Evolutionary conservation across 306 rosid genomes (phyloP).

Genomic region (Quercus variabilis): DNA sequence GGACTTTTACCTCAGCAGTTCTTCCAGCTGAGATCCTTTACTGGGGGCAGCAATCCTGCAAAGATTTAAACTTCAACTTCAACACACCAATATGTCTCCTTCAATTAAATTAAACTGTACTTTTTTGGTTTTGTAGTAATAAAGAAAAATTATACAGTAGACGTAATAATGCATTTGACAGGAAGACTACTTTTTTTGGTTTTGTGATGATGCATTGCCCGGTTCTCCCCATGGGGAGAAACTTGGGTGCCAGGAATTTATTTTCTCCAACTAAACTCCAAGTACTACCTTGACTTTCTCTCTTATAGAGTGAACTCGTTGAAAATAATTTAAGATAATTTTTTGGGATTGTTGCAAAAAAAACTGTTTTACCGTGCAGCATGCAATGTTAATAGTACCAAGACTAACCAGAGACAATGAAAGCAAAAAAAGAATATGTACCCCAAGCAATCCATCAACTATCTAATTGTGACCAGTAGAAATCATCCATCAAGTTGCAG

Average conservation of each 20-base stretch:
- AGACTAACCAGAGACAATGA: background rate
- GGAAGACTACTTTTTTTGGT: background rate
- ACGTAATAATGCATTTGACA: constrained; percentile 1
- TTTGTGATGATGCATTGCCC: background rate
- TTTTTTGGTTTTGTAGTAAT: background rate
- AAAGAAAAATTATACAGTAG: background rate
- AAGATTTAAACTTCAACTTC: constrained; percentile 19
- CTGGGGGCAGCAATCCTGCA: constrained; percentile 52
- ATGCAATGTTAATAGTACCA: background rate
- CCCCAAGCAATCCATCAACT: background rate
- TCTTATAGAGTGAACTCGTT: background rate
- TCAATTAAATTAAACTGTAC: background rate
- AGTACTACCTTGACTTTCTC: background rate
- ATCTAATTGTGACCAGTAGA: background rate
- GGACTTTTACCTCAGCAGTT: constrained; percentile 66
- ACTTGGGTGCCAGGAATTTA: background rate
- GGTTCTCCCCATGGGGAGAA: too few relatives aligned
- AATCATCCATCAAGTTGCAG: constrained; percentile 1
- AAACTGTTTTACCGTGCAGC: background rate
- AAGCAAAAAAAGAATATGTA: background rate
- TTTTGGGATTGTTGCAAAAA: background rate
- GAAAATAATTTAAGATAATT: background rate
- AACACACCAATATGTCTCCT: background rate
- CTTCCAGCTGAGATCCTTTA: constrained; percentile 59
- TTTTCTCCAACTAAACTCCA: background rate